phyloP scores from a whole-genome alignment of 2,329 filamentous ascomycete genomes.

The Fusarium continuum region DNA sequence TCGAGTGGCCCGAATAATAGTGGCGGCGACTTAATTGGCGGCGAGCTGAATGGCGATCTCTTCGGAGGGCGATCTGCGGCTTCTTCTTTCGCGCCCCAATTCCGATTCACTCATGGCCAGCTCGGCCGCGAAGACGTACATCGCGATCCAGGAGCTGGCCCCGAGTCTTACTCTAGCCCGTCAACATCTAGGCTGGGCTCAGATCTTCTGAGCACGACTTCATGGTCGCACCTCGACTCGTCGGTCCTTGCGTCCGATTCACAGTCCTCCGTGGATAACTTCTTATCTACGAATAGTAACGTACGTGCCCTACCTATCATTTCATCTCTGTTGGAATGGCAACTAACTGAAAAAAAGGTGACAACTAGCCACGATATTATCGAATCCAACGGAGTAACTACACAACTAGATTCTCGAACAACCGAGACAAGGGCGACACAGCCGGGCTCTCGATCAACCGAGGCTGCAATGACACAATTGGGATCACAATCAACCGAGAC shows the following conservation, averaged over 20 bases:
- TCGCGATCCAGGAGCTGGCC: constrained; percentile 32
- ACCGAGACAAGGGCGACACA: constrained; percentile 3
- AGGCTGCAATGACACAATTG: background rate
- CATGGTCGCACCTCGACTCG: background rate
- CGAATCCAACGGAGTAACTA: background rate
- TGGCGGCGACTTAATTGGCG: constrained; percentile 1
- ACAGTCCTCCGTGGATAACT: background rate
- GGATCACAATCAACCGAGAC: background rate
- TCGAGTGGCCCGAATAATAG: constrained; percentile 6
- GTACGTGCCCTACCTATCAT: constrained; percentile 20
- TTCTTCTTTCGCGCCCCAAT: background rate
- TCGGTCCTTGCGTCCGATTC: background rate
- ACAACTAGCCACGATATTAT: constrained; percentile 13
- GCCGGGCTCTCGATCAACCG: background rate
- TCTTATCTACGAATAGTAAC: constrained; percentile 17
- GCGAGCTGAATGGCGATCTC: background rate
- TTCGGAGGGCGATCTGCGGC: constrained; percentile 6
- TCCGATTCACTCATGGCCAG: constrained; percentile 18
- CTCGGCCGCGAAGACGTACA: constrained; percentile 6
- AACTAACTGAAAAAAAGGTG: constrained; percentile 42
- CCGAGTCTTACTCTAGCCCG: constrained; percentile 6
- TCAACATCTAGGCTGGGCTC: constrained; percentile 14
- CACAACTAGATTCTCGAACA: constrained; percentile 1
- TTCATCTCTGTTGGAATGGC: background rate
- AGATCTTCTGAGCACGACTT: background rate